Conservation (phyloP, 2,329 filamentous ascomycete species). For the Leptodontidium sp. region DNA sequence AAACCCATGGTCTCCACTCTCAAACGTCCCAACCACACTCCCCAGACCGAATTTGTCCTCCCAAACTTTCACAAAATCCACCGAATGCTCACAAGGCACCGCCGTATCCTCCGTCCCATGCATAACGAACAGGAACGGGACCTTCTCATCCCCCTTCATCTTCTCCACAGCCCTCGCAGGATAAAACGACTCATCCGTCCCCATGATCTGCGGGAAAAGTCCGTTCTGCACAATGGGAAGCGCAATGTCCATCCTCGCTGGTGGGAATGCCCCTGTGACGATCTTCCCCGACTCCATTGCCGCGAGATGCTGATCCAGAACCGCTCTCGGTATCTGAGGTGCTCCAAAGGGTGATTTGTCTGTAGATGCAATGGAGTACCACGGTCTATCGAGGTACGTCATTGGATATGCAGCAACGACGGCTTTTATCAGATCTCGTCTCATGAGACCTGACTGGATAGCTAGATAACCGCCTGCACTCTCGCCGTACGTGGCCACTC, state of each 20-base stretch:
- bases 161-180: constrained; percentile 32
- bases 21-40: constrained; percentile 27
- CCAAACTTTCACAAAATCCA: constrained; percentile 31
- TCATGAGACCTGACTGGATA: constrained; percentile 31
- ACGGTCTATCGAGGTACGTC: constrained; percentile 30
- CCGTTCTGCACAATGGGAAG: constrained; percentile 33
- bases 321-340: constrained; percentile 28
- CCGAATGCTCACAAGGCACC: constrained; percentile 32
- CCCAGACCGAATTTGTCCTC: constrained; percentile 33
- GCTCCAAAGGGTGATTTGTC: constrained; percentile 31
- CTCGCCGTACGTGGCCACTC: constrained; percentile 33
- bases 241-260: constrained; percentile 28
- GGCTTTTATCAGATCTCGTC: constrained; percentile 33
- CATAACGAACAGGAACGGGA: constrained; percentile 33
- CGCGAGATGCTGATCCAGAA: constrained; percentile 31
- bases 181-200: constrained; percentile 30
- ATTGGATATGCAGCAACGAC: constrained; percentile 37
- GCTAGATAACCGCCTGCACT: constrained; percentile 39
- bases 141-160: constrained; percentile 19
- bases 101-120: constrained; percentile 37
- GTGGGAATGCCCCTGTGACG: constrained; percentile 29
- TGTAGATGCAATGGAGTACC: constrained; percentile 23
- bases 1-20: constrained; percentile 36
- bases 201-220: constrained; percentile 27
- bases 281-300: constrained; percentile 29